These are phyloP conservation scores for Cyberlindnera maclurae DNA, from an alignment of 805 yeast species.

Conservation along the genomic window DNA sequence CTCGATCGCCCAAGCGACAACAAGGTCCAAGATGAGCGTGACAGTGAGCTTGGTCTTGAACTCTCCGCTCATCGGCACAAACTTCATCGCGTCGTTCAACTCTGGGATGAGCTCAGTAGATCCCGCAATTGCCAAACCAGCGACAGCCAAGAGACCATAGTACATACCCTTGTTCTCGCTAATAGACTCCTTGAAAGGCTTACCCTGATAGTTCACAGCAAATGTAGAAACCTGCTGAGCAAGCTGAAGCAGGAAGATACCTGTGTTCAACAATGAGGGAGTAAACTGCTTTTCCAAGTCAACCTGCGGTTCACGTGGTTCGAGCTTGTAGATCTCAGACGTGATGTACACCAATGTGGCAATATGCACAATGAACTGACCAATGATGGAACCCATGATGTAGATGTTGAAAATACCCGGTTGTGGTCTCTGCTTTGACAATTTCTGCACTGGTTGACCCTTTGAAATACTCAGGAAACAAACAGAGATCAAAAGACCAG, in stretches of 20 bases:
- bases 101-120: conserved; percentile 95
- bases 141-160: conserved; percentile 88
- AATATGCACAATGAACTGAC: conserved; percentile 93
- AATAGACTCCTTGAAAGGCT: conserved; percentile 90
- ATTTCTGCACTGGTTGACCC: conserved; percentile 82
- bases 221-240: conserved; percentile 97
- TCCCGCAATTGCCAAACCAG: conserved; percentile 81
- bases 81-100: conserved; percentile 82
- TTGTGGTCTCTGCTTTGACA: conserved; percentile 93
- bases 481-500: conserved; percentile 87
- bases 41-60: conserved; percentile 76
- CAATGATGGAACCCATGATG: conserved; percentile 95
- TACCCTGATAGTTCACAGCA: conserved; percentile 96
- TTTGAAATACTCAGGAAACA: conserved; percentile 94
- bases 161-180: conserved; percentile 93
- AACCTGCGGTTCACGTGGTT: conserved; percentile 86
- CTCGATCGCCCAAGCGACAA: conserved; percentile 72
- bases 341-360: conserved; percentile 77
- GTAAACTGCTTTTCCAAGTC: conserved; percentile 83
- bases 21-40: conserved; percentile 69
- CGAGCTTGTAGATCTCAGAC: conserved; percentile 72
- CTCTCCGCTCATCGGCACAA: conserved; percentile 71
- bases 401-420: conserved; percentile 92
- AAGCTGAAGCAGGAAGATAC: conserved; percentile 87
- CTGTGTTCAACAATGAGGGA: conserved; percentile 92